Base-by-base conservation (phyloP, 352 stramenopile species). In the Globisporangium yorkense region DNA sequence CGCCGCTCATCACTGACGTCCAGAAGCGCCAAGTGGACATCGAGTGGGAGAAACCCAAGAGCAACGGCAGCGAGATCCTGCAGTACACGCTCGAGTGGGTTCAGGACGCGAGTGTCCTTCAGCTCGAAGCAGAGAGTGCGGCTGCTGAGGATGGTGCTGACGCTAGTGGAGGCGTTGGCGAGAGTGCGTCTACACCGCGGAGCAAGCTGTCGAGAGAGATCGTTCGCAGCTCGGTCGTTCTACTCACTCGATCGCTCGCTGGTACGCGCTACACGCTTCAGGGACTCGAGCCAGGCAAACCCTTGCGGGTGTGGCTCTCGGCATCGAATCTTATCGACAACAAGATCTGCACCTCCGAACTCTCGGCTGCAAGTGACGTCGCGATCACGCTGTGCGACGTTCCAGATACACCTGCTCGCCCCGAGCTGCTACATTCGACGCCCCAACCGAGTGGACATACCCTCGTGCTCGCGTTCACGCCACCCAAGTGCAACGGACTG, bases 41-140 rank as follows among this genome's bases (percentile, higher is more conserved):
- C 5, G 54, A 65, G 31, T 92, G 82, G 81, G 46, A 57, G 24
- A 85, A 87, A 52, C 79, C 79, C 9, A 76, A 74, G 9, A 74
- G 68, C 54, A 92, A 89, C 37, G 79, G 82, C 35, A 88, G 82
- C 20, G 75, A 85, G 16, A 73, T 92, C 20, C 56, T 92, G 5
- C 82, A 89, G 57, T 89, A 92, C 56, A 83, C 70, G 13, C 55
- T 92, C 2, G 37, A 74, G 7, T 89, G 77, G 77, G 51, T 50
- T 12, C 77, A 91, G 20, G 18, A 51, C 13, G 37, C 27, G 8
- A 27, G 45, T 0, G 20, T 56, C 37, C 53, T 50, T 7, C 50
- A 20, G 21, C 31, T 24, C 1, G 18, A 20, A n/a, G 3, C 33
- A 15, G 10, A 1, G 10, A 12, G 0, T 24, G 5, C 10, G 37